Percentiles rank a stretch among this genome's conserved stretches.
These are phyloP conservation scores for Phlyctochytrium bullatum DNA, from an alignment of 192 early-diverging fungal species.

Conservation along the genomic window DNA sequence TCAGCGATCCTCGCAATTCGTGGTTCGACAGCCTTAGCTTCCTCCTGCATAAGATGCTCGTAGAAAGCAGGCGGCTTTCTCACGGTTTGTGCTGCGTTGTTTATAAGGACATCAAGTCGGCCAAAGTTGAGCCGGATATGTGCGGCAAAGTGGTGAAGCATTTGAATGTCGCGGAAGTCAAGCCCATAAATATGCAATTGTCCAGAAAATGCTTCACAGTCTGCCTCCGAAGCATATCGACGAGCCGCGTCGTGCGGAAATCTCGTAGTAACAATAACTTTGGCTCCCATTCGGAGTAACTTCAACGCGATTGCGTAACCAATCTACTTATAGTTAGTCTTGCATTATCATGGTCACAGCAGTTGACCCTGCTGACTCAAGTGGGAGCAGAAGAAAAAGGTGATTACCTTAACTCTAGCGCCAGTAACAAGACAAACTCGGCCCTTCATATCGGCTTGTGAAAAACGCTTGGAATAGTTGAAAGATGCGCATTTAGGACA, in stretches of 20 bases:
- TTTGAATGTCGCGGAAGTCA: slow-evolving; percentile 54
- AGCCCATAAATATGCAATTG: slow-evolving; percentile 49
- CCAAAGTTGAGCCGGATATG: slow-evolving; percentile 41
- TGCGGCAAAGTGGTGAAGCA: slow-evolving; percentile 50
- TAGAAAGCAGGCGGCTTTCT: slow-evolving; percentile 56
- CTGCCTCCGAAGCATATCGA: slow-evolving; percentile 48
- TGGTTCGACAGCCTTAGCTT: slow-evolving; percentile 23
- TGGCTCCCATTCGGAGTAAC: slow-evolving; percentile 52
- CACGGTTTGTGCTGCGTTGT: slow-evolving; percentile 63
- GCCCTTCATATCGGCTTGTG: slow-evolving; percentile 43
- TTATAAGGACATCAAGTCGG: slow-evolving; percentile 53
- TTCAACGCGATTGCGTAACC: slow-evolving; percentile 56
- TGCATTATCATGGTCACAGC: neutral
- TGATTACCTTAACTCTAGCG: slow-evolving; percentile 46
- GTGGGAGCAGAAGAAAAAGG: slow-evolving; percentile 4
- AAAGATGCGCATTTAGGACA: slow-evolving; percentile 49
- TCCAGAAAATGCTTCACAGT: slow-evolving; percentile 32
- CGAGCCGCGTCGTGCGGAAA: slow-evolving; percentile 55
- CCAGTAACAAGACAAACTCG: slow-evolving; percentile 56
- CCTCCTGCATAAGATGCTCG: slow-evolving; percentile 47
- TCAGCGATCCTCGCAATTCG: slow-evolving; percentile 26
- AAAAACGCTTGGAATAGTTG: slow-evolving; percentile 50
- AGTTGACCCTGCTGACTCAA: slow-evolving; percentile 7
- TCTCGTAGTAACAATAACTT: slow-evolving; percentile 52
- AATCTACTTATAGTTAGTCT: slow-evolving; percentile 27